phyloP scores from a whole-genome alignment of 768 basidiomycete genomes.

The Suillus bovinus region DNA sequence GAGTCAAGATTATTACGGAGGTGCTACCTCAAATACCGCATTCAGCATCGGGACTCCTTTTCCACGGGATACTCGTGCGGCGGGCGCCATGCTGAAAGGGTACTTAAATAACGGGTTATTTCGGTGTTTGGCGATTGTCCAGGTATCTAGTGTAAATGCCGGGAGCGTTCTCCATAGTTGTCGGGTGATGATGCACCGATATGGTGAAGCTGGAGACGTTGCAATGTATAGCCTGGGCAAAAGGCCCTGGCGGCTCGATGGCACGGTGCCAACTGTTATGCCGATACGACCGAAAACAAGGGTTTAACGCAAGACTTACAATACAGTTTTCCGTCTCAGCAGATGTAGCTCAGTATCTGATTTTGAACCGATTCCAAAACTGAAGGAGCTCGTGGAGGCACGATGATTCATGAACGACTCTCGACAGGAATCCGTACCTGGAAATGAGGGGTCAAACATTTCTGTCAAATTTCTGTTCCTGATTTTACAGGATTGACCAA shows the following conservation, averaged over 20 bases:
- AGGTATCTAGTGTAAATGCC: constrained; percentile 1
- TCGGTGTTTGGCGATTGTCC: neutral
- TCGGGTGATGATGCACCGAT: neutral
- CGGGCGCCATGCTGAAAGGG: neutral
- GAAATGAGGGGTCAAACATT: neutral
- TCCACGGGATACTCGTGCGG: neutral
- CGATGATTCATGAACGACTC: neutral
- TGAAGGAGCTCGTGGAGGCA: neutral
- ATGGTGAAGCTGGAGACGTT: constrained; percentile 5
- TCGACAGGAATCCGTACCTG: neutral
- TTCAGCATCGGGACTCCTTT: neutral
- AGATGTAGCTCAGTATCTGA: neutral
- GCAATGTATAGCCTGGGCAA: neutral
- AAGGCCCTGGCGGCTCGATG: constrained; percentile 2
- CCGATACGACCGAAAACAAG: neutral
- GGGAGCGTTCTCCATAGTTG: neutral
- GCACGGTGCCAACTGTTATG: constrained; percentile 2
- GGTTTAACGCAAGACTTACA: neutral
- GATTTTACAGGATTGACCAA: neutral
- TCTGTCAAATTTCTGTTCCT: neutral
- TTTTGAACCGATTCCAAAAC: neutral
- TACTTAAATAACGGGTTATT: neutral
- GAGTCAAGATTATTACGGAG: neutral
- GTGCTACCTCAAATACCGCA: neutral
- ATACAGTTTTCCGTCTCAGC: too few relatives aligned